Percentiles rank a stretch among this genome's conserved stretches.
Conservation (phyloP, 169 alveolate genomes). For the Cryptosporidium bovis region DNA sequence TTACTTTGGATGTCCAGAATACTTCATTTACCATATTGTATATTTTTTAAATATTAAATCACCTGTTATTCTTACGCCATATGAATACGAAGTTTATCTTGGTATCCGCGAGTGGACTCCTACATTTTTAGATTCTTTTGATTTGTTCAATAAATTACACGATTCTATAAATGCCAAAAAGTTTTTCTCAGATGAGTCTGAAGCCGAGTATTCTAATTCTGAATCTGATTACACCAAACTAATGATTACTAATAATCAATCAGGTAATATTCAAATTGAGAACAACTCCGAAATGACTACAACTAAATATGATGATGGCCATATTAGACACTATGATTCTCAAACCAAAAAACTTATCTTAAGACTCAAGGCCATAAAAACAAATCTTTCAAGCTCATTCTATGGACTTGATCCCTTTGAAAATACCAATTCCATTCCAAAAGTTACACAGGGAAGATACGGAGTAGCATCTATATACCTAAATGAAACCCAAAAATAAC, state of each 20-base stretch:
- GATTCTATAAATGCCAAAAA: background rate
- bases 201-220: slow-evolving; percentile 6
- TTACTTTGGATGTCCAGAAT: slow-evolving; percentile 60
- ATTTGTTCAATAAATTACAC: background rate
- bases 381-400: slow-evolving; percentile 1
- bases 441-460: slow-evolving; percentile 20
- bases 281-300: too few species aligned
- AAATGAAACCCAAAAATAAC: background rate
- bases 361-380: background rate
- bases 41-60: background rate
- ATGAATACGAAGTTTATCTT: slow-evolving; percentile 52
- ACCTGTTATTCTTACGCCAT: slow-evolving; percentile 46
- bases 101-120: slow-evolving; percentile 63
- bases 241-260: background rate
- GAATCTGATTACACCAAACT: background rate
- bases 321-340: background rate
- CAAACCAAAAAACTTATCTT: background rate
- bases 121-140: slow-evolving; percentile 1
- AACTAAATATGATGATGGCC: background rate
- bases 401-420: slow-evolving; percentile 50
- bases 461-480: slow-evolving; percentile 56
- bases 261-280: background rate
- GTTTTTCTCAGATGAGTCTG: background rate
- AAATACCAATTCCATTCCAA: slow-evolving; percentile 32
- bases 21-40: slow-evolving; percentile 16